Percentiles rank a stretch among this genome's conserved stretches.
phyloP scores from a whole-genome alignment of 768 basidiomycete genomes.

The Lactifluus rugatus region DNA sequence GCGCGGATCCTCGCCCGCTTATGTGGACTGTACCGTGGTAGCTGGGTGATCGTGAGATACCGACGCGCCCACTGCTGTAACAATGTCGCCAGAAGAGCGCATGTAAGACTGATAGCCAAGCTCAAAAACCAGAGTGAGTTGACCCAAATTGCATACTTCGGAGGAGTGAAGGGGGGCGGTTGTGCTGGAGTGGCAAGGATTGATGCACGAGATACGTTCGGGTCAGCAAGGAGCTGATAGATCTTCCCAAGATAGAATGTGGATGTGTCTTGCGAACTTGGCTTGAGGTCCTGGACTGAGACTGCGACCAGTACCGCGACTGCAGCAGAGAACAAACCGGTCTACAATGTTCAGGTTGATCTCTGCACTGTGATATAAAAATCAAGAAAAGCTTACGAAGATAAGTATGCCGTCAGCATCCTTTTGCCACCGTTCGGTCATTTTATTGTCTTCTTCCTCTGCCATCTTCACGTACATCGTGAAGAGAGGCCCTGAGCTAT shows the following conservation, averaged over 20 bases:
- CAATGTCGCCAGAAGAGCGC: neutral
- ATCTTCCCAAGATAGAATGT: neutral
- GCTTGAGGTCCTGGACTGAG: slow-evolving; percentile 4
- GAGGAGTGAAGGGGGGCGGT: neutral
- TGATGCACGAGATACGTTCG: neutral
- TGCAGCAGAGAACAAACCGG: slow-evolving; percentile 14
- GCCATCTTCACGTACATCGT: slow-evolving; percentile 7
- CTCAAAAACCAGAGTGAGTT: slow-evolving; percentile 10
- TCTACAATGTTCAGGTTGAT: neutral
- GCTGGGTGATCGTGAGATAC: neutral
- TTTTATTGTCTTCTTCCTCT: slow-evolving; percentile 7
- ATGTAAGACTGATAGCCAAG: neutral
- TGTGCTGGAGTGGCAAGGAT: neutral
- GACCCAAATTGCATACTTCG: neutral
- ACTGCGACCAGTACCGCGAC: slow-evolving; percentile 9
- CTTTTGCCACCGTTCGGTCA: slow-evolving; percentile 12
- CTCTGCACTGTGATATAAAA: too few relatives aligned
- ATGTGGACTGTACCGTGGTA: neutral
- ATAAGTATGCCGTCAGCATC: slow-evolving; percentile 16
- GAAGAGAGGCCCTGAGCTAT: slow-evolving; percentile 4
- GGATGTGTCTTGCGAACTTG: neutral
- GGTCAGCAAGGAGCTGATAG: neutral
- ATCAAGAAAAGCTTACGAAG: slow-evolving; percentile 6
- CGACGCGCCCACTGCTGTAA: neutral
- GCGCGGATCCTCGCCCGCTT: neutral